These are phyloP conservation scores for Cucurbita moschata DNA, from an alignment of 306 rosid species.

Conservation along the genomic window DNA sequence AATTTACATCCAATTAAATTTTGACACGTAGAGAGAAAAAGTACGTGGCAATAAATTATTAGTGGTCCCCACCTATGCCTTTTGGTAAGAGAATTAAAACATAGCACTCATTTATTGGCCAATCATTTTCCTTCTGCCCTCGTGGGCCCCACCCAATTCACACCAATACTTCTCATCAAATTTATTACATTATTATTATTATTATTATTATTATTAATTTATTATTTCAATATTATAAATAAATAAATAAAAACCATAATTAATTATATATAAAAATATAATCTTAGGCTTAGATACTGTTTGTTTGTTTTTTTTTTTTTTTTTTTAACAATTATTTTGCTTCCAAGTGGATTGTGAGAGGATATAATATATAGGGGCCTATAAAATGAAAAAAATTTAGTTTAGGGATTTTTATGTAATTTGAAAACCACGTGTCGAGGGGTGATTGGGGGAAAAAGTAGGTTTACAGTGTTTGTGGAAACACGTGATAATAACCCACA, in stretches of 20 bases:
- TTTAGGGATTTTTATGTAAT: no score
- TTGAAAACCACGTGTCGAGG: neutral
- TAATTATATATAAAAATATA: neutral
- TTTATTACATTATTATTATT: no score
- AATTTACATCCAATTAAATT: neutral
- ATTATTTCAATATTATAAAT: no score
- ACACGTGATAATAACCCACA: conserved; percentile 41
- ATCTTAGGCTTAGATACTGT: neutral
- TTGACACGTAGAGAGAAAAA: neutral
- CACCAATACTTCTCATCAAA: neutral
- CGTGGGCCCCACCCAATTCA: neutral
- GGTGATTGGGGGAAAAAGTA: neutral
- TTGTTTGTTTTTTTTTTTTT: neutral
- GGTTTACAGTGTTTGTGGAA: conserved; percentile 1
- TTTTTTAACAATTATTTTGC: no score
- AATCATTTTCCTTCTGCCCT: neutral
- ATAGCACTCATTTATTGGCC: neutral
- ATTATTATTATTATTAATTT: no score
- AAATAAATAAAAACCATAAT: no score
- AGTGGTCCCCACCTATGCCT: conserved; percentile 1
- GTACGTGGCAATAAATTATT: neutral
- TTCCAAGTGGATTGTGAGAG: neutral
- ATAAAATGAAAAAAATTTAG: no score
- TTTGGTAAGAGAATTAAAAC: neutral
- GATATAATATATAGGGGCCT: no score